Base-by-base conservation (phyloP, 2,329 filamentous ascomycete genomes). In the Alternaria viburni region DNA sequence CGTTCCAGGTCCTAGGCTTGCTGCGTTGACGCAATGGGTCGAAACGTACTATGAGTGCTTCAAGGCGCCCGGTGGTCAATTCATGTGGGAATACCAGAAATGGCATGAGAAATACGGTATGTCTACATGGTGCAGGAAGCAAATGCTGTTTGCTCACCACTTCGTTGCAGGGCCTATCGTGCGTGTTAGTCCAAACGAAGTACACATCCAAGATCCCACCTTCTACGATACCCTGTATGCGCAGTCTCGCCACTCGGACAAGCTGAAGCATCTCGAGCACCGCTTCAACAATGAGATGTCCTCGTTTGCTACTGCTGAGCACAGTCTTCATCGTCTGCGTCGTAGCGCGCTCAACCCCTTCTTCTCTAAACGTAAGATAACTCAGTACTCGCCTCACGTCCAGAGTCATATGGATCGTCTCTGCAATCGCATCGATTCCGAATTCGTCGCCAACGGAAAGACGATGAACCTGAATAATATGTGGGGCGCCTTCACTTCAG, bases 21-120 rank as follows among this genome's bases (percentile, higher is more conserved):
- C 67, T 12, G 71, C 71, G 10, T 46, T 69, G 15, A 70, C 71
- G 6, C 65, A 60, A 19, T 73, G 70, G 59, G 67, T 71, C 57
- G 19, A 49, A 6, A 49, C 49, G 17, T 51, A 32, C 17, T 32
- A 51, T 6, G 23, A 41, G 36, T 41, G 28, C 17, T 28, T 69
- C 72, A 26, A 51, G 32, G 30, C 57, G 8, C 49, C 30, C 26
- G 57, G 36, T 17, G 36, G 36, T 0, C 36, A 41, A 41, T 41
- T 41, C 36, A 17, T 41, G 36, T 41, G 36, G 36, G 36, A 41
- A 11, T 41, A 41, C 36, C 36, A 41, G 36, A 41, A 41, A 41
- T 41, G 36, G 36, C 36, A 41, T 6, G 36, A 41, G 36, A 41
- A 17, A 41, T 41, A 41, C n/a, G 36, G 36, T 17, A 41, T 41